Conservation (phyloP, 2,329 filamentous ascomycete species). For the Aschersonia sp. region DNA sequence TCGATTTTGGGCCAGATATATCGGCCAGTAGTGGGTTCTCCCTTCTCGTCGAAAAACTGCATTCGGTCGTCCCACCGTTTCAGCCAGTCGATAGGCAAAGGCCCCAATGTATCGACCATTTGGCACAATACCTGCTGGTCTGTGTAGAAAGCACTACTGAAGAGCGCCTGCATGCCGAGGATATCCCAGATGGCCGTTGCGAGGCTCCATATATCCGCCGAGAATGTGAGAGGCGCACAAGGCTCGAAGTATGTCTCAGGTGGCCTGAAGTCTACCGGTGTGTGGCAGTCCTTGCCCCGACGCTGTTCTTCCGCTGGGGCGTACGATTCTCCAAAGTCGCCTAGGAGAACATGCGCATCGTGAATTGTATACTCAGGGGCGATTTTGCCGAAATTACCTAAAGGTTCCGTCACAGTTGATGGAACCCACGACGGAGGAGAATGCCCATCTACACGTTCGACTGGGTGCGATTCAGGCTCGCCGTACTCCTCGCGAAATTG, state of each 20-base stretch:
- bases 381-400: conserved; percentile 2
- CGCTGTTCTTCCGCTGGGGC: conserved; percentile 8
- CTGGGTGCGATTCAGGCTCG: conserved; percentile 2
- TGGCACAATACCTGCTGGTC: neutral
- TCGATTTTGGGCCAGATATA: conserved; percentile 1
- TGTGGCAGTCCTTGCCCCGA: conserved; percentile 11
- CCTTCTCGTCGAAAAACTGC: conserved; percentile 1
- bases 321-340: conserved; percentile 22
- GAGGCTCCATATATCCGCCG: conserved; percentile 24
- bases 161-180: conserved; percentile 7
- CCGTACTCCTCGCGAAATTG: conserved; percentile 8
- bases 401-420: neutral
- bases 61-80: conserved; percentile 1
- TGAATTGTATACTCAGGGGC: conserved; percentile 13
- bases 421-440: neutral
- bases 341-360: conserved; percentile 9
- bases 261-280: conserved; percentile 14
- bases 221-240: conserved; percentile 15
- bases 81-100: conserved; percentile 3
- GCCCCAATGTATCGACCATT: conserved; percentile 3
- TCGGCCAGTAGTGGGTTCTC: neutral
- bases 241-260: conserved; percentile 21
- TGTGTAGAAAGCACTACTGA: conserved; percentile 1
- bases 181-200: conserved; percentile 20
- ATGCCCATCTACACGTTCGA: neutral